Evolutionary conservation across 2,329 filamentous ascomycete species (phyloP).

Genomic region (Aspergillus aculeatus): DNA sequence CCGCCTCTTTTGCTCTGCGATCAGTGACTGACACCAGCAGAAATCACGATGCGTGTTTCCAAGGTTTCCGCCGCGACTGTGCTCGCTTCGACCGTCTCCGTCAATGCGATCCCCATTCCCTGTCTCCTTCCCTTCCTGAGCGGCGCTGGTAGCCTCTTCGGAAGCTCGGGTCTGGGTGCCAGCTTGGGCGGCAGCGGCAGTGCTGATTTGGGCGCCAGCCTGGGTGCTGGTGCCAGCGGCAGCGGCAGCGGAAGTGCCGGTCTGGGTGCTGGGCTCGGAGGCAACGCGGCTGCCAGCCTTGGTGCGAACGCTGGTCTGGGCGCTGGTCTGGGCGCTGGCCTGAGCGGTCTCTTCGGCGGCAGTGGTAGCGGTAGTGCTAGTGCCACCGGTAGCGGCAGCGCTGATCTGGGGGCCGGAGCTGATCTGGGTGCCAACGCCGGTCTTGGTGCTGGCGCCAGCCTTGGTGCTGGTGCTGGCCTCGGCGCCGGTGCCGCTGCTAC

Average conservation of each 20-base stretch:
- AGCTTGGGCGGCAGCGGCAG: slow-evolving; percentile 6
- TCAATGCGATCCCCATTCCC: slow-evolving; percentile 9
- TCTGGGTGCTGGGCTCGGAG: not conserved
- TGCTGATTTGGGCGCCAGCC: slow-evolving; percentile 3
- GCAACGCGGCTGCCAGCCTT: not conserved
- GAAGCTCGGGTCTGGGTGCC: slow-evolving; percentile 5
- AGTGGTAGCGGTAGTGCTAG: not conserved
- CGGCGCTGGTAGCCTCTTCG: slow-evolving; percentile 11
- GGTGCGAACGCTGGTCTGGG: not conserved
- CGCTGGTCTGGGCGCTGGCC: slow-evolving; percentile 1
- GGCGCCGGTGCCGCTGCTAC: not conserved
- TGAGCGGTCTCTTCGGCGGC: not conserved
- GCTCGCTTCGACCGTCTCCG: slow-evolving; percentile 3
- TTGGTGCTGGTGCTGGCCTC: not conserved
- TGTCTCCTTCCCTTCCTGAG: slow-evolving; percentile 11
- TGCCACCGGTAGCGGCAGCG: not conserved
- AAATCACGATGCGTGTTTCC: not conserved
- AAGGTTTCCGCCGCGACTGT: slow-evolving; percentile 7
- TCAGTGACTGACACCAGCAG: not conserved
- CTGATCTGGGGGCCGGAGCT: not conserved
- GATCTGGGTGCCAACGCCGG: not conserved
- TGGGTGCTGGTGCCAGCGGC: slow-evolving; percentile 4
- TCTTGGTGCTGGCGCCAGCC: not conserved
- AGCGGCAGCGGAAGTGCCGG: slow-evolving; percentile 8
- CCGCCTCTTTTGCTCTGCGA: not conserved